Percentiles rank a stretch among this genome's conserved stretches.
Evolutionary conservation across 495 filamentous ascomycete species (phyloP).

Genomic region (Saxophila tyrrhenica): DNA sequence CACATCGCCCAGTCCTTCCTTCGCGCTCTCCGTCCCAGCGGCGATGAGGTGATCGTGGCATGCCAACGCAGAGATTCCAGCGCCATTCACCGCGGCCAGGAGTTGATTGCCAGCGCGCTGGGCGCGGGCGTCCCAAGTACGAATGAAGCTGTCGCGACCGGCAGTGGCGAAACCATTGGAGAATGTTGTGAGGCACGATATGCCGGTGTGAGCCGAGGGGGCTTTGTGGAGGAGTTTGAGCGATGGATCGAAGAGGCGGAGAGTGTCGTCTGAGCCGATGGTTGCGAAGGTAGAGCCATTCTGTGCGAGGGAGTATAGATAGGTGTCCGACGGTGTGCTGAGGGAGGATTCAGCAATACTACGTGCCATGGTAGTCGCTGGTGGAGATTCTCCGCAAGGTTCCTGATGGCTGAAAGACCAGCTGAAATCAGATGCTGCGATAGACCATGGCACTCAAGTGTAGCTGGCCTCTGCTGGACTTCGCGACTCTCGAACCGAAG

Average conservation of each 20-base stretch:
- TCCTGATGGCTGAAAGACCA: no score
- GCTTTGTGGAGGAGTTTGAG: constrained; percentile 1
- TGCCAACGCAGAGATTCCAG: constrained; percentile 51
- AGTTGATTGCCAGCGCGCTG: constrained; percentile 3
- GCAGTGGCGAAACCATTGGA: constrained; percentile 42
- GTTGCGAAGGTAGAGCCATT: constrained; percentile 18
- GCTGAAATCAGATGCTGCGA: no score
- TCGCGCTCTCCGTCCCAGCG: constrained; percentile 58
- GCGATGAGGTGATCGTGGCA: constrained; percentile 52
- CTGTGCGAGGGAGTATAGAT: constrained; percentile 11
- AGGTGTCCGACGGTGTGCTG: constrained; percentile 13
- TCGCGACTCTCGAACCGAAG: no score
- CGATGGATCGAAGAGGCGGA: constrained; percentile 43
- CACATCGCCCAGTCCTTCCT: constrained; percentile 41
- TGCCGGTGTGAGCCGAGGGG: constrained; percentile 34
- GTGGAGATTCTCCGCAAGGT: not conserved
- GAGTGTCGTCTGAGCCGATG: constrained; percentile 37
- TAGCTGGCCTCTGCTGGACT: no score
- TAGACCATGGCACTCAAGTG: no score
- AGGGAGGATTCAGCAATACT: constrained; percentile 5
- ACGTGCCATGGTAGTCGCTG: constrained; percentile 4
- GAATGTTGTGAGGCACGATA: constrained; percentile 45
- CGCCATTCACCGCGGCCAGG: not conserved
- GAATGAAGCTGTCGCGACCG: constrained; percentile 50
- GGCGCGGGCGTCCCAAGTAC: constrained; percentile 43